phyloP scores from a whole-genome alignment of 2,329 filamentous ascomycete genomes.

The Incumbomyces lentus region DNA sequence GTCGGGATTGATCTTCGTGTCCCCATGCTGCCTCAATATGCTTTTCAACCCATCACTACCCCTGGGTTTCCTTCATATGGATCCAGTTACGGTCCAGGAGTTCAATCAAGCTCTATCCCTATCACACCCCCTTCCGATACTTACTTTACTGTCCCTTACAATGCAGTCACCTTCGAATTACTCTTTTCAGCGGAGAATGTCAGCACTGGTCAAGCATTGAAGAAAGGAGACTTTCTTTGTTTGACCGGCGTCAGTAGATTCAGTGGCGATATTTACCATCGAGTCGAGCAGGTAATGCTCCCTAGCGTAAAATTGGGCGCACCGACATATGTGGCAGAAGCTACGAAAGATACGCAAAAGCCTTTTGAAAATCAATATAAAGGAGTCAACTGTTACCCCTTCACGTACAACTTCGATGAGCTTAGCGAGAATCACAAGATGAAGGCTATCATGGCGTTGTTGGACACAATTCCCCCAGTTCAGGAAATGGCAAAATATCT shows the following conservation, averaged over 20 bases:
- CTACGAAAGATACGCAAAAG: not conserved
- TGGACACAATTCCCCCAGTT: conserved; percentile 32
- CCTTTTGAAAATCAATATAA: not conserved
- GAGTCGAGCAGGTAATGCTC: conserved; percentile 9
- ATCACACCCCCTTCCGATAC: not conserved
- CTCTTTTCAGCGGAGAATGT: not conserved
- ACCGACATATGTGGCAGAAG: not conserved
- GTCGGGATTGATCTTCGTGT: conserved; percentile 46
- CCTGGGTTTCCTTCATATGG: not conserved
- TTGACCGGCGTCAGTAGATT: not conserved
- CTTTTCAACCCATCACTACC: not conserved
- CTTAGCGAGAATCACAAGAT: conserved; percentile 24
- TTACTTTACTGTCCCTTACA: conserved; percentile 1
- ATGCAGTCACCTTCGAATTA: not conserved
- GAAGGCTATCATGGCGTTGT: conserved; percentile 25
- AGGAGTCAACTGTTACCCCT: conserved; percentile 21
- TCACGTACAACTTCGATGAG: conserved; percentile 32
- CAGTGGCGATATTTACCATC: conserved; percentile 8
- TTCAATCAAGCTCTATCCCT: not conserved
- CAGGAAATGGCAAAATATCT: conserved; percentile 38
- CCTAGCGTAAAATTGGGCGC: conserved; percentile 8
- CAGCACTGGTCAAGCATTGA: not conserved
- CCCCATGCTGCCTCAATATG: conserved; percentile 26
- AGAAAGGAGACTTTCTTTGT: conserved; percentile 6
- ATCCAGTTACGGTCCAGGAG: no score